A percentile compares a stretch with the other conserved stretches of the same genome.
phyloP scores from a whole-genome alignment of 2,329 filamentous ascomycete species.

The Penicillium sp. region DNA sequence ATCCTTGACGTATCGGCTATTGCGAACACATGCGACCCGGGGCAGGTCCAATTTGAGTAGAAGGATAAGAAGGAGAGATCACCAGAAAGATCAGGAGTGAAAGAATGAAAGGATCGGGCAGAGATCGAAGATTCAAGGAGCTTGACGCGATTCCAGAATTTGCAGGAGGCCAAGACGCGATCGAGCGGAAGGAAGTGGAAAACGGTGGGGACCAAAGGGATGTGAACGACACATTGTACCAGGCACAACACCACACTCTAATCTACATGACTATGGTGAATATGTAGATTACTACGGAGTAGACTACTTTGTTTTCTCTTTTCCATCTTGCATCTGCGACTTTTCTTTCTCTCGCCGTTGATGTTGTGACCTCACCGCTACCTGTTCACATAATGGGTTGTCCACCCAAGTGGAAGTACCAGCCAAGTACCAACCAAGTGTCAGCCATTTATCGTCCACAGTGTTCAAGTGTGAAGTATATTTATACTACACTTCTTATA shows the following conservation, averaged over 20 bases:
- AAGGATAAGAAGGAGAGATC: background rate
- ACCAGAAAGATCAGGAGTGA: background rate
- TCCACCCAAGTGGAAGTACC: background rate
- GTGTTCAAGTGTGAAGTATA: background rate
- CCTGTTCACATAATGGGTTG: background rate
- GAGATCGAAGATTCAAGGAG: background rate
- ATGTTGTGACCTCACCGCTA: background rate
- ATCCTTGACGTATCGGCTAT: conserved; percentile 38
- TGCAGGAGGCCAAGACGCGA: conserved; percentile 16
- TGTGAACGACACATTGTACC: background rate
- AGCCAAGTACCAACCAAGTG: background rate
- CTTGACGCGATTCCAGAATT: conserved; percentile 19
- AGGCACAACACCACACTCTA: no score
- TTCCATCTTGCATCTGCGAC: background rate
- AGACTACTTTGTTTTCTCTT: background rate
- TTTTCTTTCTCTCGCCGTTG: background rate
- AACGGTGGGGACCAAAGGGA: conserved; percentile 15
- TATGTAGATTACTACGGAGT: no score
- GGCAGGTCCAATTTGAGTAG: conserved; percentile 3
- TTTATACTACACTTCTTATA: background rate
- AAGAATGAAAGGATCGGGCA: background rate
- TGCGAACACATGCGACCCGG: conserved; percentile 25
- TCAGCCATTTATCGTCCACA: no score
- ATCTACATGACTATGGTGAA: no score
- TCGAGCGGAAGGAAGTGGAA: conserved; percentile 14